Conservation (phyloP, 108 stramenopile species). For the Fistulifera pelliculosa region DNA sequence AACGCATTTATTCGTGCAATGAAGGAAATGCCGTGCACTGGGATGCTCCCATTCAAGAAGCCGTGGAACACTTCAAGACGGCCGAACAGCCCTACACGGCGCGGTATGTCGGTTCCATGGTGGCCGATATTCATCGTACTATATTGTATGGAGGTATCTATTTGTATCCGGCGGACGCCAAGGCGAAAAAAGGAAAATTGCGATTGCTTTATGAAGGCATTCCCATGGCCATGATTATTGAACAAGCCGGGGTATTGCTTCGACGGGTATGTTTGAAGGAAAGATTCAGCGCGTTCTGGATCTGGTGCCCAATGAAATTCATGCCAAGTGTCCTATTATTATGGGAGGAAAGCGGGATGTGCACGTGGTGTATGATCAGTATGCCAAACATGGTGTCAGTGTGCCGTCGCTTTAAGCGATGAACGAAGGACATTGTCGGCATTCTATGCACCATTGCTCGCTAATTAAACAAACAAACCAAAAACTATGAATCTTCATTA, state of each 20-base stretch:
- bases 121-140: constrained; percentile 98
- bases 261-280: constrained; percentile 90
- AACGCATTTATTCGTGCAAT: constrained; percentile 96
- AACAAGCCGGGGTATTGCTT: constrained; percentile 96
- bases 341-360: constrained; percentile 92
- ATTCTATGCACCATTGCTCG: no score
- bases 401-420: constrained; percentile 49
- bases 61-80: constrained; percentile 84
- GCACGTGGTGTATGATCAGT: constrained; percentile 70
- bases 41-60: constrained; percentile 90
- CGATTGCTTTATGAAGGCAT: constrained; percentile 98
- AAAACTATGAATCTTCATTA: no score
- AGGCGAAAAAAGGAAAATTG: constrained; percentile 89
- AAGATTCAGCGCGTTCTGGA: constrained; percentile 89
- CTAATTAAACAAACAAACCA: no score
- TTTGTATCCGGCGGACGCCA: constrained; percentile 95
- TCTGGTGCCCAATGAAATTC: constrained; percentile 83
- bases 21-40: constrained; percentile 93
- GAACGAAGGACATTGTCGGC: no score
- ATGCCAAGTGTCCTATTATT: constrained; percentile 96
- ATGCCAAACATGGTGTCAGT: constrained; percentile 61
- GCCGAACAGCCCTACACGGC: constrained; percentile 76
- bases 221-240: constrained; percentile 98
- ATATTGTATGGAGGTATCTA: constrained; percentile 98
- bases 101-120: constrained; percentile 99